Conservation (phyloP, 148 eudicot genomes). For the Camellia sinensis region DNA sequence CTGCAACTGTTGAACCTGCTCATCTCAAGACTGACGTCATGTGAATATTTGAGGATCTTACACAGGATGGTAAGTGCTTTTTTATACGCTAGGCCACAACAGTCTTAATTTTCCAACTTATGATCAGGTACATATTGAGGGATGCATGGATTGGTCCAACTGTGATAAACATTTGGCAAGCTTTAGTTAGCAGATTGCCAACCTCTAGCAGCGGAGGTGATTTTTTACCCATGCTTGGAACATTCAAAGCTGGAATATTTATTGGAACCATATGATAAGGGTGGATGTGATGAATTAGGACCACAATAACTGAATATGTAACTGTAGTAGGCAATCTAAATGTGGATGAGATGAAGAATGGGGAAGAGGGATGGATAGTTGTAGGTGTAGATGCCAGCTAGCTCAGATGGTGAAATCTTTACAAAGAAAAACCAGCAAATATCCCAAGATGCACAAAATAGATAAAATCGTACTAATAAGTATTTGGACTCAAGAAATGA, state of each 20-base stretch:
- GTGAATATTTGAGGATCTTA: conserved; percentile 82
- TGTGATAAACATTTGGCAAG: neutral
- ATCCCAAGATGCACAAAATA: no score
- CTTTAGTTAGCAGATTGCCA: neutral
- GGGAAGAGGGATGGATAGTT: no score
- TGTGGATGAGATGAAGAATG: no score
- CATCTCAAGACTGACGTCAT: conserved; percentile 23
- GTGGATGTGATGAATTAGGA: conserved; percentile 1
- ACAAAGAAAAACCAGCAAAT: no score
- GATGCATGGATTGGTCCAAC: neutral
- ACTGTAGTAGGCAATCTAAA: neutral
- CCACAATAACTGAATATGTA: neutral
- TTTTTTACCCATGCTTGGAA: neutral
- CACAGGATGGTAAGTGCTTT: conserved; percentile 69
- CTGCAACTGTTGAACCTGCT: conserved; percentile 78
- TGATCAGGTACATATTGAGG: neutral
- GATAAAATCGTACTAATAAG: no score
- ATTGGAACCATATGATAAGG: neutral
- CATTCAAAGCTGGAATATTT: neutral
- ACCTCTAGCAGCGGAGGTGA: neutral
- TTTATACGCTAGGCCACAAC: neutral
- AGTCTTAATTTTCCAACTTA: neutral
- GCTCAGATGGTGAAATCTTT: no score
- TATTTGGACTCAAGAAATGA: no score
- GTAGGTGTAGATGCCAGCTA: no score